A percentile compares a stretch with the other conserved stretches of the same genome.
These are phyloP conservation scores for Aspergillus coremiiformis DNA, from an alignment of 495 filamentous ascomycete genomes.

Conservation along the genomic window DNA sequence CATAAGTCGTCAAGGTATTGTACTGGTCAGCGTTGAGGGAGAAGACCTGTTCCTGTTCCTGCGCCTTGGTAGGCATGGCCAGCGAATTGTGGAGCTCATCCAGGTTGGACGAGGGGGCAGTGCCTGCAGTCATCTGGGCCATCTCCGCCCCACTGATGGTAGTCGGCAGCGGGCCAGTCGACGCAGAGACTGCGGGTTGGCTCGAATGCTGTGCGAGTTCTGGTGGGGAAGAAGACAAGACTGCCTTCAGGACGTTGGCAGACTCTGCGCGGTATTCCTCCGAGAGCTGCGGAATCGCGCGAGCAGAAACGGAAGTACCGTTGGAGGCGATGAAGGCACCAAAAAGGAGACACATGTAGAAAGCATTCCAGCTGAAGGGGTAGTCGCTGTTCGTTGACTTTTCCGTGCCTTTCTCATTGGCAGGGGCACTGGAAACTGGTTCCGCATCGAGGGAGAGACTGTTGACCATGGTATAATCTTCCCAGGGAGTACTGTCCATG, in stretches of 20 bases:
- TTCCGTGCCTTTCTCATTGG: slow-evolving; percentile 51
- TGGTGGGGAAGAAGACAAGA: slow-evolving; percentile 59
- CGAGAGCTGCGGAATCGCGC: slow-evolving; percentile 71
- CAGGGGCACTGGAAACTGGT: slow-evolving; percentile 15
- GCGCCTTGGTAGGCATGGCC: slow-evolving; percentile 69
- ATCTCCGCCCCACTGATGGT: slow-evolving; percentile 39
- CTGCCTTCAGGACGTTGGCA: slow-evolving; percentile 78
- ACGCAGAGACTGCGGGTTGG: slow-evolving; percentile 36
- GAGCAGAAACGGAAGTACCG: slow-evolving; percentile 50
- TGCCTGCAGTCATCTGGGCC: slow-evolving; percentile 46
- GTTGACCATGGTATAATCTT: slow-evolving; percentile 69
- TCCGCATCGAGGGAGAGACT: slow-evolving; percentile 45
- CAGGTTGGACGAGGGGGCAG: slow-evolving; percentile 52
- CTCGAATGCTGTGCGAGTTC: slow-evolving; percentile 23
- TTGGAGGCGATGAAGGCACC: slow-evolving; percentile 95
- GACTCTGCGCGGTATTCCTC: slow-evolving; percentile 92
- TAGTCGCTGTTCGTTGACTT: slow-evolving; percentile 57
- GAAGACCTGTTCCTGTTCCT: slow-evolving; percentile 86
- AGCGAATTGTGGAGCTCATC: slow-evolving; percentile 69
- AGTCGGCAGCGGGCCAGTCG: slow-evolving; percentile 38
- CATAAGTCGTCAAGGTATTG: slow-evolving; percentile 66
- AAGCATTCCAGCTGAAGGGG: slow-evolving; percentile 51
- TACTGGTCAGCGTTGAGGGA: slow-evolving; percentile 80
- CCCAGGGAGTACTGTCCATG: slow-evolving; percentile 71
- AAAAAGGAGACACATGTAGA: slow-evolving; percentile 82